A percentile compares a stretch with the other conserved stretches of the same genome.
Evolutionary conservation across 768 basidiomycete species (phyloP).

Genomic region (Tricholoma furcatifolium): DNA sequence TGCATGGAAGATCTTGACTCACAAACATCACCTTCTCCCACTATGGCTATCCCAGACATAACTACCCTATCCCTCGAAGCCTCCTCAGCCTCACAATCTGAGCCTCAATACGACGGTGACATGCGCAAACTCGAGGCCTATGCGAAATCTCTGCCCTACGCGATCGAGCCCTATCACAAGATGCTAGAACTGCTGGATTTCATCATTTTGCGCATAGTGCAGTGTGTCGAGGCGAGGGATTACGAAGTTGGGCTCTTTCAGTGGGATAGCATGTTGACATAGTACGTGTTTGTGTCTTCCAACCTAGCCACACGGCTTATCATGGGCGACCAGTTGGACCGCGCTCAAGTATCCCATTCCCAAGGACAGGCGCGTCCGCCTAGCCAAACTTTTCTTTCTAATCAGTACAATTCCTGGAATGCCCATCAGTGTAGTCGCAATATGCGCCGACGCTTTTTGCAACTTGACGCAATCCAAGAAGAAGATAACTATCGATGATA

Average conservation of each 20-base stretch:
- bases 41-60: slow-evolving; percentile 47
- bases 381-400: slow-evolving; percentile 80
- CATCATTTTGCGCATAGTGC: slow-evolving; percentile 63
- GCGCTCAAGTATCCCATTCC: slow-evolving; percentile 88
- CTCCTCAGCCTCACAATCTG: slow-evolving; percentile 14
- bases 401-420: slow-evolving; percentile 75
- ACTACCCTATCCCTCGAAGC: slow-evolving; percentile 44
- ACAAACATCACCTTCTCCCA: slow-evolving; percentile 7
- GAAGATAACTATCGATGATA: slow-evolving; percentile 72
- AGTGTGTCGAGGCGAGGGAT: slow-evolving; percentile 78
- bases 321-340: slow-evolving; percentile 55
- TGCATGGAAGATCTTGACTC: slow-evolving; percentile 7
- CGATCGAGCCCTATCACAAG: slow-evolving; percentile 70
- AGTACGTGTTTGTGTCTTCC: slow-evolving; percentile 45
- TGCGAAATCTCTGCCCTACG: slow-evolving; percentile 69
- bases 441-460: slow-evolving; percentile 62
- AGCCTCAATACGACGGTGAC: slow-evolving; percentile 40
- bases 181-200: slow-evolving; percentile 78
- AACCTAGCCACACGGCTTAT: slow-evolving; percentile 8
- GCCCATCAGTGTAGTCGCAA: slow-evolving; percentile 65
- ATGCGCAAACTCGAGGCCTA: slow-evolving; percentile 62
- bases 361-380: slow-evolving; percentile 67
- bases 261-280: slow-evolving; percentile 75
- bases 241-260: slow-evolving; percentile 79
- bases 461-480: slow-evolving; percentile 64